A percentile compares a stretch with the other conserved stretches of the same genome.
Evolutionary conservation across 495 filamentous ascomycete genomes (phyloP).

Genomic region (Aspergillus ostianus): DNA sequence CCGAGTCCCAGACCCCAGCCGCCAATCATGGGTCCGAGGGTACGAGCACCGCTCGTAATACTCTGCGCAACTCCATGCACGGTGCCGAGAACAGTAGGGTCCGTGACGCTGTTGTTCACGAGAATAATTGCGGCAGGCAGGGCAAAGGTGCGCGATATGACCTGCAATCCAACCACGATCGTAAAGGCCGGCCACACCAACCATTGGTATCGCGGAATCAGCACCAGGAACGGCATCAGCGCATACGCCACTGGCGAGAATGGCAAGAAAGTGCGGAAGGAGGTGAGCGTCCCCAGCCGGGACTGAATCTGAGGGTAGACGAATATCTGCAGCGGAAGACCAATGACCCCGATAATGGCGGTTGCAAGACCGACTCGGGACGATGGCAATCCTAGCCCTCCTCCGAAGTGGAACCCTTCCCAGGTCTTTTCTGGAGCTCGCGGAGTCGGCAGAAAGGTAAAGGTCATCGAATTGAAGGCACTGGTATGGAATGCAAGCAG

Average conservation of each 20-base stretch:
- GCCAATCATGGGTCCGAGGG: slow-evolving; percentile 64
- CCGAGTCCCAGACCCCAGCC: slow-evolving; percentile 65
- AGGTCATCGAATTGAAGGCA: slow-evolving; percentile 73
- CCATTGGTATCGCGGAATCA: slow-evolving; percentile 48
- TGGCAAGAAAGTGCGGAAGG: slow-evolving; percentile 57
- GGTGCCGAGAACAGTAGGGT: slow-evolving; percentile 60
- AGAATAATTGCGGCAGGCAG: slow-evolving; percentile 67
- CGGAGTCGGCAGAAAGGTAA: slow-evolving; percentile 68
- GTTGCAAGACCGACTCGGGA: slow-evolving; percentile 67
- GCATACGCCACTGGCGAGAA: slow-evolving; percentile 67
- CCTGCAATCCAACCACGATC: slow-evolving; percentile 62
- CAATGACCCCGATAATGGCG: slow-evolving; percentile 65
- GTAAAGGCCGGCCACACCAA: slow-evolving; percentile 59
- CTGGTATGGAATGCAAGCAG: slow-evolving; percentile 72
- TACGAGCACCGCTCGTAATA: slow-evolving; percentile 56
- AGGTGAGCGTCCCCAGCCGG: slow-evolving; percentile 59
- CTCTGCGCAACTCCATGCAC: slow-evolving; percentile 69
- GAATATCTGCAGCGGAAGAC: slow-evolving; percentile 67
- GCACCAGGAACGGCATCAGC: slow-evolving; percentile 64
- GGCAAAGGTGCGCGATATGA: slow-evolving; percentile 69
- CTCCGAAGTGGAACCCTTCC: slow-evolving; percentile 59
- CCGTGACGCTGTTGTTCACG: slow-evolving; percentile 66
- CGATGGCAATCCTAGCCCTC: slow-evolving; percentile 69
- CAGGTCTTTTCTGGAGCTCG: slow-evolving; percentile 48
- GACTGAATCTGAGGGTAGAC: slow-evolving; percentile 63